Conservation (phyloP, 495 filamentous ascomycete genomes). For the Tuber melanosporum region DNA sequence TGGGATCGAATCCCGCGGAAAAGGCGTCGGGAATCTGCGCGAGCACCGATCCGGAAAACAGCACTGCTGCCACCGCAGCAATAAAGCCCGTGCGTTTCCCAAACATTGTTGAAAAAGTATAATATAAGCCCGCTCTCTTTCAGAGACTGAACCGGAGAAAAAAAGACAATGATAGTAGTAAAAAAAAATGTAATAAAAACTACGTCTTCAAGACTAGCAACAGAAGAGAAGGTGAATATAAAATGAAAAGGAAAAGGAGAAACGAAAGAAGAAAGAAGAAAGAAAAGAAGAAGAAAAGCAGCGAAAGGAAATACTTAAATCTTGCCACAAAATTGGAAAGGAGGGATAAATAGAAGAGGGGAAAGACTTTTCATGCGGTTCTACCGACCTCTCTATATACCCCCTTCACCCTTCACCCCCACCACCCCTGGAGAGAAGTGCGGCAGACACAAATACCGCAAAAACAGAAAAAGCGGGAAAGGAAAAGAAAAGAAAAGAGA, state of each 20-base stretch:
- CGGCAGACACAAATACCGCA: background rate
- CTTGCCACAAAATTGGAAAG: slow-evolving; percentile 1
- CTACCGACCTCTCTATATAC: slow-evolving; percentile 9
- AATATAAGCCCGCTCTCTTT: slow-evolving; percentile 10
- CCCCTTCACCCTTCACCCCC: background rate
- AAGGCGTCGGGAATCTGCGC: slow-evolving; percentile 31
- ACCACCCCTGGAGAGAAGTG: background rate
- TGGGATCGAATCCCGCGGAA: slow-evolving; percentile 21
- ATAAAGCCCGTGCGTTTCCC: slow-evolving; percentile 12
- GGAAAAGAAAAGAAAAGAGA: background rate
- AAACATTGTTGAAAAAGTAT: slow-evolving; percentile 18
- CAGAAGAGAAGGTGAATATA: slow-evolving; percentile 12
- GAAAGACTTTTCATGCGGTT: slow-evolving; percentile 16
- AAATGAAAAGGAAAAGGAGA: slow-evolving; percentile 1
- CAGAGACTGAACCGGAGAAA: slow-evolving; percentile 8
- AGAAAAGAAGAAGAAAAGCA: slow-evolving; percentile 6
- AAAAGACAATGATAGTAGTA: slow-evolving; percentile 21
- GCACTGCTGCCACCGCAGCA: slow-evolving; percentile 19
- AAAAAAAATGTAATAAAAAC: slow-evolving; percentile 5
- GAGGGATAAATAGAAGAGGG: slow-evolving; percentile 16
- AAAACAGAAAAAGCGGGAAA: background rate
- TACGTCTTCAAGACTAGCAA: slow-evolving; percentile 29
- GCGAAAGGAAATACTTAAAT: slow-evolving; percentile 9
- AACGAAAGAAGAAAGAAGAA: slow-evolving; percentile 19
- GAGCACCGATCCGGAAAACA: slow-evolving; percentile 21